Evolutionary conservation across 2,329 filamentous ascomycete species (phyloP).

Genomic region (Basipetospora chlamydospora): DNA sequence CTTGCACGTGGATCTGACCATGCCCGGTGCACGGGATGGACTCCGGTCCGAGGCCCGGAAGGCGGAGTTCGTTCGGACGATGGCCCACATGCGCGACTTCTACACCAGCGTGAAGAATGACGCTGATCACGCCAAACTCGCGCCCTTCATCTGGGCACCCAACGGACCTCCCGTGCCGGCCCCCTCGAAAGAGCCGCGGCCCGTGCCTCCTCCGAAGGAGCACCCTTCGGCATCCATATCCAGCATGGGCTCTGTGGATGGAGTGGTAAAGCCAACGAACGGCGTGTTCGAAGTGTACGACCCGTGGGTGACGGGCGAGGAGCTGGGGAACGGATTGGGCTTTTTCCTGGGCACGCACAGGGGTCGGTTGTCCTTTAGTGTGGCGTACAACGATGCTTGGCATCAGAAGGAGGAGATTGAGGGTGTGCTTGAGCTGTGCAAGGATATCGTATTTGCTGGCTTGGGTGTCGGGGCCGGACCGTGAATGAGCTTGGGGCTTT

Average conservation of each 20-base stretch:
- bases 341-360: conserved; percentile 26
- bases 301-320: conserved; percentile 30
- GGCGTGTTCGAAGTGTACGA: conserved; percentile 16
- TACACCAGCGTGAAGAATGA: conserved; percentile 17
- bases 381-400: conserved; percentile 28
- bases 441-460: conserved; percentile 6
- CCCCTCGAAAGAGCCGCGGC: conserved; percentile 2
- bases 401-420: conserved; percentile 14
- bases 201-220: conserved; percentile 14
- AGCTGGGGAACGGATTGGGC: conserved; percentile 21
- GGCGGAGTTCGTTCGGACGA: conserved; percentile 12
- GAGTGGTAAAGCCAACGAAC: conserved; percentile 14
- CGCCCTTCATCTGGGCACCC: conserved; percentile 11
- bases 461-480: no score
- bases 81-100: conserved; percentile 14
- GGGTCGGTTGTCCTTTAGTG: conserved; percentile 21
- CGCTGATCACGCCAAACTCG: conserved; percentile 14
- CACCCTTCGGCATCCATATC: conserved; percentile 17
- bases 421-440: conserved; percentile 12
- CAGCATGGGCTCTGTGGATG: conserved; percentile 21
- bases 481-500: no score
- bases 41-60: background rate
- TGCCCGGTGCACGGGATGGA: conserved; percentile 2
- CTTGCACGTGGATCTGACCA: conserved; percentile 14
- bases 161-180: conserved; percentile 8